phyloP scores from a whole-genome alignment of 805 yeast genomes.

The Yarrowia yakushimensis region DNA sequence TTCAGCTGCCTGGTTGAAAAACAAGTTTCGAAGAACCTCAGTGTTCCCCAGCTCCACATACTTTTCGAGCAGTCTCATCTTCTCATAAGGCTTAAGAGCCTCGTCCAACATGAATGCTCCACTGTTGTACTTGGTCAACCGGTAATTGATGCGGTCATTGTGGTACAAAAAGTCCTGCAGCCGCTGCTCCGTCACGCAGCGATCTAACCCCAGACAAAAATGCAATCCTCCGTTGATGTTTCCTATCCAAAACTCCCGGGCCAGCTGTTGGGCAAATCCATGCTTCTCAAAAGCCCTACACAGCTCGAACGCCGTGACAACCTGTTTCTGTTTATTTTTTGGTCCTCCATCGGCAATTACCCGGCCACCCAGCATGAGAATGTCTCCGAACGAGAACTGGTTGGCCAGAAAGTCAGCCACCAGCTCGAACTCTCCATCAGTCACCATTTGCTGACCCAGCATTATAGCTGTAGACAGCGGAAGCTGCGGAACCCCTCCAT shows the following conservation, averaged over 20 bases:
- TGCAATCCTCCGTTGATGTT: constrained; percentile 18
- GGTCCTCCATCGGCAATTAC: neutral
- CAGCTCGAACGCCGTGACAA: constrained; percentile 11
- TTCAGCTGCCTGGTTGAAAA: constrained; percentile 1
- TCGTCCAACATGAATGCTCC: constrained; percentile 7
- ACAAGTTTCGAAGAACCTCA: neutral
- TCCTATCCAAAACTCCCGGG: constrained; percentile 20
- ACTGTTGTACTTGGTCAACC: constrained; percentile 9
- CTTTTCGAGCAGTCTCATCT: neutral
- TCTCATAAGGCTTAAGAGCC: constrained; percentile 2
- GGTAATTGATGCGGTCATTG: neutral
- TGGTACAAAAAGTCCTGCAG: constrained; percentile 5
- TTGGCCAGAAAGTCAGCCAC: constrained; percentile 11
- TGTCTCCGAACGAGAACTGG: constrained; percentile 19
- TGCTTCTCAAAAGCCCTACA: constrained; percentile 10
- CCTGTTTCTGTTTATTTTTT: neutral
- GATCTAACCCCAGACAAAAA: neutral
- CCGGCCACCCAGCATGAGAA: constrained; percentile 8
- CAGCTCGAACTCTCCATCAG: constrained; percentile 13
- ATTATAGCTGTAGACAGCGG: constrained; percentile 2
- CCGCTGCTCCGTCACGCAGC: neutral
- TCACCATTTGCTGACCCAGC: constrained; percentile 11
- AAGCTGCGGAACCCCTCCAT: neutral
- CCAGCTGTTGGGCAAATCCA: constrained; percentile 20
- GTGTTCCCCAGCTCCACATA: neutral